These are phyloP conservation scores for Firmiana major DNA, from an alignment of 345 rosid species.

Conservation along the genomic window DNA sequence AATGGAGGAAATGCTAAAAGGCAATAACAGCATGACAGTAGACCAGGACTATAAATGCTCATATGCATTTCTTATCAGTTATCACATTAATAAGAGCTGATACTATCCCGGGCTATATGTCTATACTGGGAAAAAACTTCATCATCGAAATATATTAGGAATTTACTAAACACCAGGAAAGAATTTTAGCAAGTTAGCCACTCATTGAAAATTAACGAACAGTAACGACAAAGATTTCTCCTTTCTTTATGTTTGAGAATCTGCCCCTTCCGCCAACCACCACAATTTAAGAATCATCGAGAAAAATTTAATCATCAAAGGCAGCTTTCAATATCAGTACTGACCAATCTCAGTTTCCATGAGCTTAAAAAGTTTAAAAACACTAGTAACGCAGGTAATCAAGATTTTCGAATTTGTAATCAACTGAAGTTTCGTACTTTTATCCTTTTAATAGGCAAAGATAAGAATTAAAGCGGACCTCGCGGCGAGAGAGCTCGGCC, in stretches of 20 bases:
- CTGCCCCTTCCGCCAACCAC: neutral
- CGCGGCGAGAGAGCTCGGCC: constrained; percentile 97
- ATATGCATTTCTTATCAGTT: neutral
- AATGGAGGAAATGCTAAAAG: neutral
- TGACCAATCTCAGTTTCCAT: neutral
- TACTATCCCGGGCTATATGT: too few relatives aligned
- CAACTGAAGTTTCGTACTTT: neutral
- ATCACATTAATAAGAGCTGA: too few relatives aligned
- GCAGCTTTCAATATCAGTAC: neutral
- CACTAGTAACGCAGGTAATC: neutral
- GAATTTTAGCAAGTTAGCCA: neutral
- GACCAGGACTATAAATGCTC: neutral
- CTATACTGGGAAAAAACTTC: neutral
- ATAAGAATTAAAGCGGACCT: constrained; percentile 31
- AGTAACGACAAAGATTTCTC: neutral
- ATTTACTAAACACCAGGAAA: neutral
- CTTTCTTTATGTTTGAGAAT: neutral
- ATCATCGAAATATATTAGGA: neutral
- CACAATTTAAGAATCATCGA: too few relatives aligned
- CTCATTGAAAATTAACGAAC: neutral
- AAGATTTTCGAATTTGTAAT: neutral
- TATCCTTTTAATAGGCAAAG: neutral
- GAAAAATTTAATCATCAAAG: neutral
- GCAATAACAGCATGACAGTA: neutral
- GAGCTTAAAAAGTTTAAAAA: neutral